These are phyloP conservation scores for Sugiyamaella japonica DNA, from an alignment of 1,139 yeast genomes.

Conservation along the genomic window DNA sequence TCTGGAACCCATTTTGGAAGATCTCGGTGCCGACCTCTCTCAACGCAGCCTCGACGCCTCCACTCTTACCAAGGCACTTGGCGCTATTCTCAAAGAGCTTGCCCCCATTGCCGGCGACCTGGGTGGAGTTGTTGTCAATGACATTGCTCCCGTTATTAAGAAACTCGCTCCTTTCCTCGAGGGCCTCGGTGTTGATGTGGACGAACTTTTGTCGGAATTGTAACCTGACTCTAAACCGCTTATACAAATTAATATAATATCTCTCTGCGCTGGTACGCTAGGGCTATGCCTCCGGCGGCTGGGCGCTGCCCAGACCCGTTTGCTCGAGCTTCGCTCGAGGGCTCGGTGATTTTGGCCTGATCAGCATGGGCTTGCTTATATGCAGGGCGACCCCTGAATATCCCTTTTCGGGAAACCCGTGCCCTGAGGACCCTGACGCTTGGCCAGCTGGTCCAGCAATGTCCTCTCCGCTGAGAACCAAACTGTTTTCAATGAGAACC, in stretches of 20 bases:
- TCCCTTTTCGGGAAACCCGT: neutral
- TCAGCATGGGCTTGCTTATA: too few relatives aligned
- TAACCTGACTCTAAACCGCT: neutral
- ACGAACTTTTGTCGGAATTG: neutral
- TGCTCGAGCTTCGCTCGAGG: too few relatives aligned
- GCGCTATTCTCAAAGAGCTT: neutral
- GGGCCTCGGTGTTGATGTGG: conserved; percentile 5
- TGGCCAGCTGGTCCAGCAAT: too few relatives aligned
- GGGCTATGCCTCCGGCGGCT: too few relatives aligned
- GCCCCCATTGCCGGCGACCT: conserved; percentile 2
- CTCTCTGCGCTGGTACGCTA: too few relatives aligned
- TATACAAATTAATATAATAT: neutral
- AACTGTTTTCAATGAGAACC: too few relatives aligned
- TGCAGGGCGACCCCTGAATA: neutral
- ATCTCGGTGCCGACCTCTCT: neutral
- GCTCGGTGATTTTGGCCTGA: neutral
- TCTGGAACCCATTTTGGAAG: conserved; percentile 4
- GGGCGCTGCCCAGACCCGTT: too few relatives aligned
- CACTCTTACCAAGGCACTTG: neutral
- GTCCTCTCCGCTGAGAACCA: too few relatives aligned
- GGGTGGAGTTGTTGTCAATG: neutral
- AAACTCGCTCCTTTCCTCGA: conserved; percentile 5
- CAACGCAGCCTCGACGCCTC: neutral
- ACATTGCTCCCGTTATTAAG: conserved; percentile 1
- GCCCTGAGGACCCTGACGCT: neutral